These are phyloP conservation scores for Lodderomyces theae DNA, from an alignment of 1,139 yeast genomes.

Conservation along the genomic window DNA sequence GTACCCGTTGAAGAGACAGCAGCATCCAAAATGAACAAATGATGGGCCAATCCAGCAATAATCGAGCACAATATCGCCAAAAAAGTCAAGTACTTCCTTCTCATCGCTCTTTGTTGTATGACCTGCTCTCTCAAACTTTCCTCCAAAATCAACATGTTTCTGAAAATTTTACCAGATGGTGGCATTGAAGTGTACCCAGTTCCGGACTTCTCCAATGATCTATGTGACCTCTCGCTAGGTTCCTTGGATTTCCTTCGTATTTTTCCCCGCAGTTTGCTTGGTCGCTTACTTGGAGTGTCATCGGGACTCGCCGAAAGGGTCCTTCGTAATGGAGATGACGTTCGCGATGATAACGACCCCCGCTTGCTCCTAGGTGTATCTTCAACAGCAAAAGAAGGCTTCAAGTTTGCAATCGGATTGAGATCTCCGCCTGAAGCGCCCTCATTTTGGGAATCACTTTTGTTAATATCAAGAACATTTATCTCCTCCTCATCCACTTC, in stretches of 20 bases:
- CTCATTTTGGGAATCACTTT: neutral
- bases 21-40: conserved; percentile 32
- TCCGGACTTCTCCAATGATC: conserved; percentile 29
- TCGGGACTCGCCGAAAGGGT: conserved; percentile 1
- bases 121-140: conserved; percentile 82
- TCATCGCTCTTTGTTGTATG: conserved; percentile 61
- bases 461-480: neutral
- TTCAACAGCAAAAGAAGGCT: conserved; percentile 1
- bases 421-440: neutral
- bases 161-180: conserved; percentile 68
- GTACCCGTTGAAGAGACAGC: conserved; percentile 27
- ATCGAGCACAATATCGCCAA: conserved; percentile 50
- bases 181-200: conserved; percentile 47
- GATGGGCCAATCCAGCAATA: conserved; percentile 42
- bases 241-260: conserved; percentile 28
- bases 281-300: conserved; percentile 2
- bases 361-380: conserved; percentile 3
- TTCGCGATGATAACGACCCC: neutral
- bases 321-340: conserved; percentile 1
- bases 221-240: conserved; percentile 31
- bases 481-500: conserved; percentile 9
- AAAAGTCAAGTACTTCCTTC: conserved; percentile 74
- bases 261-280: conserved; percentile 19
- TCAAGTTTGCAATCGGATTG: neutral
- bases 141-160: conserved; percentile 79